Base-by-base conservation (phyloP, 2,329 filamentous ascomycete species). In the Anisogramma anomala region DNA sequence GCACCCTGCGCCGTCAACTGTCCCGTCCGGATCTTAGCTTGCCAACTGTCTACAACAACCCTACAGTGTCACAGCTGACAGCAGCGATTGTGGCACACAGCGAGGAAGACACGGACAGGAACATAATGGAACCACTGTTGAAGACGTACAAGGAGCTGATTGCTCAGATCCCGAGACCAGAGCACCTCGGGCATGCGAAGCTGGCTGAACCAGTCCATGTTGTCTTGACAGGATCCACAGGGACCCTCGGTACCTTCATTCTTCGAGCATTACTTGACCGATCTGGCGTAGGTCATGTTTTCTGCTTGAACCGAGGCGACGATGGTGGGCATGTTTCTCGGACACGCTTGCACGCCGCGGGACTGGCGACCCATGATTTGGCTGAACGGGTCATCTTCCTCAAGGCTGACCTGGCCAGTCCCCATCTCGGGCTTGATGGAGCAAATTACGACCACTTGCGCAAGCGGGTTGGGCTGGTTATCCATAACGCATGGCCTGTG, bases 401-500 rank as follows among this genome's bases (percentile, higher is more conserved):
- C 1, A 38, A 48, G 4, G 42, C 48, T 0, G 43, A 55, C 35
- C 14, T 53, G 3, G 44, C 47, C 3, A 44, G 43, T 4, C 53
- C 51, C 4, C 19, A 13, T 1, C 42, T 55, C 3, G 48, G 47
- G 0, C 52, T 55, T 1, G 43, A 49, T 9, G 23, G 38, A 14
- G 30, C 20, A 4, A 43, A 33, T 1, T 50, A 51, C 25, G 36
- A 52, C 10, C 33, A 26, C 2, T 35, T 55, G 19, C 45, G 41
- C 2, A 10, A 35, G 1, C 44, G 34, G 3, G 49, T 43, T 32
- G 39, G 43, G 0, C 38, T 53, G 11, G 56, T 67, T 33, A 61
- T 70, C 39, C 66, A 71, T 54, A 56, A 58, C 22, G 65, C 67
- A 1, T 69, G 68, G 68, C 60, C 65, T 1, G 68, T 72, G 7